phyloP scores from a whole-genome alignment of 1,139 yeast species.

The Taiozyma onychis region DNA sequence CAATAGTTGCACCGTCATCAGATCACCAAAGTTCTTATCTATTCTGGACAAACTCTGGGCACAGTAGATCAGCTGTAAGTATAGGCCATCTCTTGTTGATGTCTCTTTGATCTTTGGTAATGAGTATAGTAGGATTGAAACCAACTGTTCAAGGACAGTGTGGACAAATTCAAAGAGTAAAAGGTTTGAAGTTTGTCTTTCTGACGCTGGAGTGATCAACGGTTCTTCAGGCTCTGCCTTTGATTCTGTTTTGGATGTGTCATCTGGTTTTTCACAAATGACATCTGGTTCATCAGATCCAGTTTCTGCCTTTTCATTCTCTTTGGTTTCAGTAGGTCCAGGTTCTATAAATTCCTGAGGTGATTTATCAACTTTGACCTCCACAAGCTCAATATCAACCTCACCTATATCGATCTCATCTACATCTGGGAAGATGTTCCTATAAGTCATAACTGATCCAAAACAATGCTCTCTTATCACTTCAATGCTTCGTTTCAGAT shows the following conservation, averaged over 20 bases:
- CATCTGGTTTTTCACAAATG: background rate
- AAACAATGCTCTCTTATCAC: constrained; percentile 78
- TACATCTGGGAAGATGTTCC: constrained; percentile 49
- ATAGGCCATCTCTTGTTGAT: constrained; percentile 52
- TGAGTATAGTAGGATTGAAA: constrained; percentile 29
- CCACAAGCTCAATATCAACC: constrained; percentile 10
- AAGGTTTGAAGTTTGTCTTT: constrained; percentile 14
- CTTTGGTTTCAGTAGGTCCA: constrained; percentile 12
- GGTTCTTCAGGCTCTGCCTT: constrained; percentile 1
- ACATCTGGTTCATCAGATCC: background rate
- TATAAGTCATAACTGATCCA: constrained; percentile 62
- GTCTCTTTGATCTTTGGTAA: constrained; percentile 35
- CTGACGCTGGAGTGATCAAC: constrained; percentile 9
- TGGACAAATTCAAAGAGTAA: constrained; percentile 39
- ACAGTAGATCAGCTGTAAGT: constrained; percentile 70
- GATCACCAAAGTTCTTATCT: constrained; percentile 61
- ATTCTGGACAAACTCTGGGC: constrained; percentile 69
- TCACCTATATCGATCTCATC: constrained; percentile 23
- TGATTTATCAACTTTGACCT: background rate
- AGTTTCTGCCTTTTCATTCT: constrained; percentile 10
- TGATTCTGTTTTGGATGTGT: background rate
- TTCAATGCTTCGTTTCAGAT: constrained; percentile 74
- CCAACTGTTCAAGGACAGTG: constrained; percentile 31
- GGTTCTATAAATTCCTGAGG: background rate
- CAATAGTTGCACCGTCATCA: constrained; percentile 24